Percentiles rank a stretch among this genome's conserved stretches.
These are phyloP conservation scores for Chaetomium cochliodes DNA, from an alignment of 495 filamentous ascomycete species.

Conservation along the genomic window DNA sequence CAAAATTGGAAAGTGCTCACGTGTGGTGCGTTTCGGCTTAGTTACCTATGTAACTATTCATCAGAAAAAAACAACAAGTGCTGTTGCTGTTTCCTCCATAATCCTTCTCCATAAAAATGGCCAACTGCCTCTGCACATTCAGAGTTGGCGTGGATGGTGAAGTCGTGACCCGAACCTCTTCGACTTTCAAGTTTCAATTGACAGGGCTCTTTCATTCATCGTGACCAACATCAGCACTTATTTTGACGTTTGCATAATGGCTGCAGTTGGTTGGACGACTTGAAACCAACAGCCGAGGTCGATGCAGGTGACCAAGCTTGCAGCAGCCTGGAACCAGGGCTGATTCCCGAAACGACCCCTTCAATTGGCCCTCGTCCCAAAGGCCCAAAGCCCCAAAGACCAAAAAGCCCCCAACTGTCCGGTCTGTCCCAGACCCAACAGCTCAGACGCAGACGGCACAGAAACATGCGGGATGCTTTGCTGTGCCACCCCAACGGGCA, in stretches of 20 bases:
- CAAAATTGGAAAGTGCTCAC: conserved; percentile 2
- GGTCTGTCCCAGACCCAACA: not conserved
- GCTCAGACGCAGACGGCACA: conserved; percentile 16
- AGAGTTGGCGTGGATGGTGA: too few relatives aligned
- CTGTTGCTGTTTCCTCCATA: too few relatives aligned
- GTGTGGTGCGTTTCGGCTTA: too few relatives aligned
- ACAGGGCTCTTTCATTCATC: not conserved
- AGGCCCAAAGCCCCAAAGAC: too few relatives aligned
- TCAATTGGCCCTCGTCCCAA: conserved; percentile 22
- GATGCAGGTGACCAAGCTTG: conserved; percentile 10
- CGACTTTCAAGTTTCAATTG: not conserved
- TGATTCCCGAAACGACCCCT: conserved; percentile 17
- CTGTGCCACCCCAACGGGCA: conserved; percentile 5
- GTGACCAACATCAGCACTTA: not conserved
- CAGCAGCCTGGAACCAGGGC: not conserved
- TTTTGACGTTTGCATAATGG: not conserved
- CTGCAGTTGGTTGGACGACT: not conserved
- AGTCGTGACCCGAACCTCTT: not conserved
- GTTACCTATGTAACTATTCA: too few relatives aligned
- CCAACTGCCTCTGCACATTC: too few relatives aligned
- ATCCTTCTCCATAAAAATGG: too few relatives aligned
- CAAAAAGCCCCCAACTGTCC: not conserved
- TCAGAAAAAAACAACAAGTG: not conserved
- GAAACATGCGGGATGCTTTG: conserved; percentile 2
- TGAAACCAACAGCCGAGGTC: conserved; percentile 10